Base-by-base conservation (phyloP, 192 early-diverging fungal genomes). In the Coemansia sp. region DNA sequence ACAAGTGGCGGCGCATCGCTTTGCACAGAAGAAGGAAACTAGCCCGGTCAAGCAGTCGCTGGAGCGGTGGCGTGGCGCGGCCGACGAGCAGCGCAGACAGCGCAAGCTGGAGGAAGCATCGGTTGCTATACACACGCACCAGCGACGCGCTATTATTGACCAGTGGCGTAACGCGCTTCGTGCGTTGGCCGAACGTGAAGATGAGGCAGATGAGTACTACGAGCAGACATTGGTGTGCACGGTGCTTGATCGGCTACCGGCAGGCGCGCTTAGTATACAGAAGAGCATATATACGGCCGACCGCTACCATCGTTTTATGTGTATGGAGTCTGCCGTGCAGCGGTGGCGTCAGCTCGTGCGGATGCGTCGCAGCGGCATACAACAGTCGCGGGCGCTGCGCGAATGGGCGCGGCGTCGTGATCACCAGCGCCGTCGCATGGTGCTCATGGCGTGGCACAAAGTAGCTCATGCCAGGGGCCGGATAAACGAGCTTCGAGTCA, bases 381-480 rank as follows among this genome's bases (percentile, higher is more conserved):
- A 70, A 12, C 76, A 73, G 54, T 59, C 60, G 7, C 63, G 70
- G 0, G 76, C 72, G 11, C 45, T 70, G 39, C 71, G 72, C 37
- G 76, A 73, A 51, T 65, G 72, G 51, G 47, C 53, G 1, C 59
- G 72, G 3, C 50, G 47, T 12, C 62, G 60, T 37, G 61, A 67
- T 32, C 67, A 73, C 6, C 65, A 57, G 57, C 64, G 32, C 9
- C 76, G 76, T 11, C 67, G 68, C 14, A 39, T 69, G 45, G 15
- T 79, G 23, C 23, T 79, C 0, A 39, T 54, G 17, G 76, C 65
- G 7, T 79, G 76, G 76, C 71, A 72, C 43, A 56, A 62, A 38
- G 60, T 66, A 7, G 71, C 67, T 3, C 52, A 52, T 3, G 15
- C 37, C 29, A 24, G 41, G 29, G 59, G 47, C 27, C 59, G 47